Evolutionary conservation across 2,329 filamentous ascomycete species (phyloP), one percentile per base, ranked within the genome.

Genomic region (Aspergillus sp.): DNA sequence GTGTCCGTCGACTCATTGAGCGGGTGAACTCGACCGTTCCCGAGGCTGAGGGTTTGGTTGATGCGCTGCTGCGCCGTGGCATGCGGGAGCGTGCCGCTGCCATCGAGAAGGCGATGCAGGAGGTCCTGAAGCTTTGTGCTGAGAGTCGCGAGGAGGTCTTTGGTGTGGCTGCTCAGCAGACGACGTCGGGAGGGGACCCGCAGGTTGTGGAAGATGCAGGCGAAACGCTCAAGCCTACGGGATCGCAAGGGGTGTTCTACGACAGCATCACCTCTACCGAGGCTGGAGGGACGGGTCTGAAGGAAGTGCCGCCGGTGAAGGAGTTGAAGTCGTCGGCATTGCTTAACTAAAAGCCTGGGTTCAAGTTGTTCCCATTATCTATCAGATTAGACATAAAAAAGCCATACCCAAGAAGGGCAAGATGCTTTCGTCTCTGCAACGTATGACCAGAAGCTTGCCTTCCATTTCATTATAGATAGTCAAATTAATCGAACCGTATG

Each of bases 1-100:
- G 88, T 61, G 86, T 97, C 32, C 83, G 87, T 11, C 81, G 94
- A 20, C 79, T 99, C 31, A 83, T 96, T 13, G 91, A 96, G 69
- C 81, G 92, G 32, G 84, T 96, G 19, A 91, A 92, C 69, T 79
- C 78, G 19, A 81, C 87, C 2, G 81, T 85, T 47, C 80, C 83
- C 1, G 94, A 99, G 69, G 83, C 90, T 0, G 81, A 85, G 65
- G 76, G 86, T 14, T 78, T 97, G 6, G 82, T 96, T 0, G 85
- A 88, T 58, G 91, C 88, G 0, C 76, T 97, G 53, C 78, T 91
- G 56, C 81, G 91, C 52, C 78, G 94, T 31, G 84, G 83, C 17
- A 97, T 97, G 94, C 81, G 89, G 42, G 94, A 97, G 76, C 81
- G 91, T 46, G 94, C 91, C 4, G 79, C 85, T 13, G 88, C 90